These are phyloP conservation scores for Durusdinium trenchii DNA, from an alignment of 73 alveolate species.

Conservation along the genomic window DNA sequence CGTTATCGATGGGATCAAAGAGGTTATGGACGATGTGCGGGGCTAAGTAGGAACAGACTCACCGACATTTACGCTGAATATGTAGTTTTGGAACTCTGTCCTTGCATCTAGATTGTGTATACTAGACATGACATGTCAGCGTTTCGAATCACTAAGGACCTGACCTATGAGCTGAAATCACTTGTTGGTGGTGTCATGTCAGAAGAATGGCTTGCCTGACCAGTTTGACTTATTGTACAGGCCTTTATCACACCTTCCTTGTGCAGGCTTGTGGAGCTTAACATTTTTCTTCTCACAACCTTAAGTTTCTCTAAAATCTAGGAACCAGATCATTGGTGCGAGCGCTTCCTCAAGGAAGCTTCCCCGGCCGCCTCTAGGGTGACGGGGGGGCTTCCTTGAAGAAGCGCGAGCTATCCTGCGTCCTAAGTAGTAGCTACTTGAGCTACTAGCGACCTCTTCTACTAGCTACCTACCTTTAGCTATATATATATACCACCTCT, in stretches of 20 bases:
- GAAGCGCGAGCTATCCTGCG: neutral
- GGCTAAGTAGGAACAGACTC: neutral
- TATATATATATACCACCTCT: no score
- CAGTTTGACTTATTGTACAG: neutral
- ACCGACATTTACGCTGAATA: neutral
- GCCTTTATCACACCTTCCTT: no score
- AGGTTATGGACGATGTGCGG: slow-evolving; percentile 28
- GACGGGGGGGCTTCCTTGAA: neutral
- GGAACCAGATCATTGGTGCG: no score
- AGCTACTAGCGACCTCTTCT: no score
- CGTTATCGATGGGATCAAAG: slow-evolving; percentile 50
- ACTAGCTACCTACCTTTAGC: no score
- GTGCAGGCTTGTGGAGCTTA: no score
- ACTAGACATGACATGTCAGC: neutral
- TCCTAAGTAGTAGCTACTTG: no score
- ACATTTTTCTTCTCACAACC: no score
- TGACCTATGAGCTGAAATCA: slow-evolving; percentile 75
- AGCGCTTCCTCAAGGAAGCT: no score
- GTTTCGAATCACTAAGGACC: neutral
- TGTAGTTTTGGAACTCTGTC: no score
- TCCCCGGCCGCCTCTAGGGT: no score
- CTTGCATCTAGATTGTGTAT: neutral
- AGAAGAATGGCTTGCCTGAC: slow-evolving; percentile 74
- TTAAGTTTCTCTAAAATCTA: no score
- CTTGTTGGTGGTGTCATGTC: slow-evolving; percentile 75